Conservation (phyloP, 2,329 filamentous ascomycete species). For the Phaeosphaeriaceae sp. region DNA sequence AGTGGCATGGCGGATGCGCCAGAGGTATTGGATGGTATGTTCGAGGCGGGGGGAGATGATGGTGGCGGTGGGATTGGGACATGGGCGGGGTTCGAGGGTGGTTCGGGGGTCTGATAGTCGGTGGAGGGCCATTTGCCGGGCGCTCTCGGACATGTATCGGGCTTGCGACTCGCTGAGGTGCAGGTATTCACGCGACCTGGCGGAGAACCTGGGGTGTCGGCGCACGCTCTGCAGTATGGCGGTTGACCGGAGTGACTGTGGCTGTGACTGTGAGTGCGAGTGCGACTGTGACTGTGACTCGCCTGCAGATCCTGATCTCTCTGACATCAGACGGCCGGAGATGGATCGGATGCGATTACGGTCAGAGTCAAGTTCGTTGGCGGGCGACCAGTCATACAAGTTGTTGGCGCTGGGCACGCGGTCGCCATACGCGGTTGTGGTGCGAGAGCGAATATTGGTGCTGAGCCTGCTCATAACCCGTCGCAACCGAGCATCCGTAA, state of each 20-base stretch:
- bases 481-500: slow-evolving; percentile 52
- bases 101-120: slow-evolving; percentile 34
- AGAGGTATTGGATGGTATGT: slow-evolving; percentile 67
- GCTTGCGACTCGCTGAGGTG: slow-evolving; percentile 40
- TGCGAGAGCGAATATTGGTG: too few species aligned
- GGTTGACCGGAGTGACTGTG: slow-evolving; percentile 44
- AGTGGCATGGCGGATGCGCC: slow-evolving; percentile 61
- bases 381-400: slow-evolving; percentile 67
- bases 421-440: slow-evolving; percentile 57
- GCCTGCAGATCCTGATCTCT: too few species aligned
- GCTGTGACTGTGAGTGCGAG: neutral
- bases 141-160: slow-evolving; percentile 27
- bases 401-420: slow-evolving; percentile 60
- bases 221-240: slow-evolving; percentile 51
- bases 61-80: slow-evolving; percentile 22
- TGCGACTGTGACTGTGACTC: too few species aligned
- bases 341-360: slow-evolving; percentile 36
- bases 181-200: slow-evolving; percentile 46
- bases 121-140: slow-evolving; percentile 37
- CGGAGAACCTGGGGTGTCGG: slow-evolving; percentile 48
- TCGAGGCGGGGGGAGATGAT: slow-evolving; percentile 55
- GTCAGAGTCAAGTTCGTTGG: slow-evolving; percentile 43
- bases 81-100: slow-evolving; percentile 35
- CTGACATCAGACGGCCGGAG: slow-evolving; percentile 30
- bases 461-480: slow-evolving; percentile 55